Percentiles rank a stretch among this genome's conserved stretches.
These are phyloP conservation scores for Annulohypoxylon maeteangense DNA, from an alignment of 495 filamentous ascomycete species.

Conservation along the genomic window DNA sequence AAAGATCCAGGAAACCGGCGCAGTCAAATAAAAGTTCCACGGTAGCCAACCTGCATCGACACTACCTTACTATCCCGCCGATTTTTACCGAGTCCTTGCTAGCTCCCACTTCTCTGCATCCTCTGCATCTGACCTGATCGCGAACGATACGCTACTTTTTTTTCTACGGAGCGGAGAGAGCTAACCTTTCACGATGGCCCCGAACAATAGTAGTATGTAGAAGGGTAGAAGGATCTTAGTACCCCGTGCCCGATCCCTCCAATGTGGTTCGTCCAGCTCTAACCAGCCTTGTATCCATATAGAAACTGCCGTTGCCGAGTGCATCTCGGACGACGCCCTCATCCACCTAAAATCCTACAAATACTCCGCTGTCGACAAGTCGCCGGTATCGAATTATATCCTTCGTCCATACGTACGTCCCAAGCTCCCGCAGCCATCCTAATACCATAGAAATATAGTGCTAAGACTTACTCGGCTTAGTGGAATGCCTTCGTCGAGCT, in stretches of 20 bases:
- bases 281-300: conserved; percentile 24
- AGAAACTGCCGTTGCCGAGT: conserved; percentile 65
- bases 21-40: conserved; percentile 10
- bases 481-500: conserved; percentile 98
- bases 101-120: not conserved
- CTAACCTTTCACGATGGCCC: conserved; percentile 49
- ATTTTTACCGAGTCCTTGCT: conserved; percentile 13
- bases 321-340: conserved; percentile 68
- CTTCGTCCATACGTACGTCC: conserved; percentile 88
- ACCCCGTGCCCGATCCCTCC: not conserved
- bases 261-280: conserved; percentile 33
- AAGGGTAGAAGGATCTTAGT: conserved; percentile 28
- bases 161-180: conserved; percentile 10
- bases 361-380: conserved; percentile 96
- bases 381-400: conserved; percentile 91
- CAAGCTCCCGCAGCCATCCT: conserved; percentile 18
- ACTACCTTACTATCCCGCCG: conserved; percentile 9
- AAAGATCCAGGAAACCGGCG: not conserved
- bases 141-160: not conserved
- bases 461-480: conserved; percentile 59
- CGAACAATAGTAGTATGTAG: conserved; percentile 56
- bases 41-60: conserved; percentile 10
- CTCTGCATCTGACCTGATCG: conserved; percentile 11
- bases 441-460: conserved; percentile 27
- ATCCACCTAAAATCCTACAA: conserved; percentile 94